Conservation (phyloP, 164 flowering plant genomes). For the Kalanchoe fedtschenkoi region DNA sequence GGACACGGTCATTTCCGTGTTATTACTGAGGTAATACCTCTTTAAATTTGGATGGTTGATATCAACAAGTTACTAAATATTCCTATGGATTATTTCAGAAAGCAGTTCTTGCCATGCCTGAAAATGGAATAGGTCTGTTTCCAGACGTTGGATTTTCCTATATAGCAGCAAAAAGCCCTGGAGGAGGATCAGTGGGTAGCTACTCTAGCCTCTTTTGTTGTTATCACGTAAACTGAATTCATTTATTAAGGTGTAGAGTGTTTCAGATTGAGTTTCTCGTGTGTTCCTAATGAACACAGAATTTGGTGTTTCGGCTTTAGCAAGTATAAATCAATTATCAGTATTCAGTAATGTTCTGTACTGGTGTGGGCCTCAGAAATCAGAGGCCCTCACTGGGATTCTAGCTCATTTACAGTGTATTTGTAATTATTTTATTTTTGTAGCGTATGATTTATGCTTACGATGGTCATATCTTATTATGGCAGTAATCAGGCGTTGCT, state of each 20-base stretch:
- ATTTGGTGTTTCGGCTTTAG: background rate
- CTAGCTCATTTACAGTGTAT: background rate
- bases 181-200: conserved; percentile 88
- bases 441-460: background rate
- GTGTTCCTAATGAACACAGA: background rate
- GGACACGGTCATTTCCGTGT: conserved; percentile 89
- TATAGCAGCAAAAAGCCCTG: conserved; percentile 84
- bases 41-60: background rate
- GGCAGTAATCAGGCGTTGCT: background rate
- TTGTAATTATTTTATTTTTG: background rate
- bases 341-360: no score
- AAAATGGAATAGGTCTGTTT: conserved; percentile 95
- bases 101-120: conserved; percentile 94
- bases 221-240: background rate
- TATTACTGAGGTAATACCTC: conserved; percentile 66
- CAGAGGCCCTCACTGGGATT: background rate
- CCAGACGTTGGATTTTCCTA: conserved; percentile 94
- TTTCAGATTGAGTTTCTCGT: background rate
- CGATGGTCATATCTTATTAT: background rate
- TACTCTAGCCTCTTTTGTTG: background rate
- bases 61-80: background rate
- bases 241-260: background rate
- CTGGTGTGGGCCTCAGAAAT: no score
- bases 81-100: conserved; percentile 33
- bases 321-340: background rate